Evolutionary conservation across 495 filamentous ascomycete genomes (phyloP), one percentile per base, ranked within the genome.

Genomic region (Annulohypoxylon maeteangense): DNA sequence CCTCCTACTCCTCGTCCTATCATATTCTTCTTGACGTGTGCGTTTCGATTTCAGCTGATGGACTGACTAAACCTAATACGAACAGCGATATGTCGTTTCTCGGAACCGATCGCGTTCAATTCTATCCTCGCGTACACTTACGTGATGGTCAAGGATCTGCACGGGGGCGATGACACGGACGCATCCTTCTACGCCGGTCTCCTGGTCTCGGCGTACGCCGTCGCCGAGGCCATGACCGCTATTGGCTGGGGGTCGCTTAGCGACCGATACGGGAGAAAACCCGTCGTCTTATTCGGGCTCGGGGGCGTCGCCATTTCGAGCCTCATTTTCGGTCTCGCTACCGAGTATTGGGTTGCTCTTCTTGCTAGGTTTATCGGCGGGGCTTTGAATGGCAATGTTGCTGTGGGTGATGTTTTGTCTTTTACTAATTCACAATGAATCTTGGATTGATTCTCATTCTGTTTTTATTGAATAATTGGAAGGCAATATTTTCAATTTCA

Each of bases 81-180:
- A 25, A 25, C 68, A 97, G 93, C 92, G 57, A 79, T 95, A 76
- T 93, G 91, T 72, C 90, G 93, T 66, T 94, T 97, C 78, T 95
- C 91, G 81, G 93, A 97, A 78, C 93, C 93, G 36, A 95, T 97
- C 80, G 93, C 93, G n/a, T 96, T 97, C 86, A 96, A 94, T 88
- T 95, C 92, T 34, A 95, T 97, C 75, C 94, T 97, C 73, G 93
- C 93, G 18, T 97, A 97, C 78, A 92, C 92, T 65, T 97, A 96
- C 81, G 93, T 88, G 82, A 97, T 97, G 93, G 90, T 96, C 48
- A 81, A 90, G 72, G 90, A 89, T 34, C 94, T 97, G 75, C 81
- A 90, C 58, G 89, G 91, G 76, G 75, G 88, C 71, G 87, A 90
- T 70, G 84, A 90, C 27, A 83, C 85, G 31, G 86, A 93, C 75